Conservation (phyloP, 140 eudicot species). For the Senecio squalidus region DNA sequence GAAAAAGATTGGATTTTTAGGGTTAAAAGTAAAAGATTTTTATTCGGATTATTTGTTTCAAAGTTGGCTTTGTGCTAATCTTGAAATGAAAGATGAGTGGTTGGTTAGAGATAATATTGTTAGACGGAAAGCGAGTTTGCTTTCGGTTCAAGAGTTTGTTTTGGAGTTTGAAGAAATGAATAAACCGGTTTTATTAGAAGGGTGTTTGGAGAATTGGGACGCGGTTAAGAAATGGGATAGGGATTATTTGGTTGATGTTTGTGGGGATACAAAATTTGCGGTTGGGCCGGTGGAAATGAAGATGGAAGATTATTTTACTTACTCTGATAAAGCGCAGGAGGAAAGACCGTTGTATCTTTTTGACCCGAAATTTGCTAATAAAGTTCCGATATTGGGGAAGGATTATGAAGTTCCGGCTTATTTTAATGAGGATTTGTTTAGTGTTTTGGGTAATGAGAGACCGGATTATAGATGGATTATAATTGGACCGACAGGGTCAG, state of each 20-base stretch:
- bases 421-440: conserved; percentile 80
- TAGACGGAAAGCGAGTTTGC: conserved; percentile 64
- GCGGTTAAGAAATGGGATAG: conserved; percentile 76
- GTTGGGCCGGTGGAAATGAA: conserved; percentile 90
- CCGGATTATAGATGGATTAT: conserved; percentile 97
- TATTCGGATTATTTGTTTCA: conserved; percentile 95
- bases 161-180: conserved; percentile 65
- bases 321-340: conserved; percentile 73
- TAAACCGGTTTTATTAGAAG: conserved; percentile 93
- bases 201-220: conserved; percentile 77
- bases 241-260: conserved; percentile 52
- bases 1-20: conserved; percentile 28
- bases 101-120: conserved; percentile 67
- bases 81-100: conserved; percentile 94
- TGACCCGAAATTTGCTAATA: conserved; percentile 79
- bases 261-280: conserved; percentile 55
- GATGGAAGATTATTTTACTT: conserved; percentile 58
- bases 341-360: conserved; percentile 94
- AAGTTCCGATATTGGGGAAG: conserved; percentile 50
- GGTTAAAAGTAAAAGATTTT: conserved; percentile 69
- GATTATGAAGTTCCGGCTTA: conserved; percentile 74
- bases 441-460: conserved; percentile 77
- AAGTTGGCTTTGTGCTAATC: conserved; percentile 98
- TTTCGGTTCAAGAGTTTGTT: conserved; percentile 77
- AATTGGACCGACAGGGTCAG: conserved; percentile 94